Base-by-base conservation (phyloP, 331 rosid genomes). In the Stylosanthes scabra region DNA sequence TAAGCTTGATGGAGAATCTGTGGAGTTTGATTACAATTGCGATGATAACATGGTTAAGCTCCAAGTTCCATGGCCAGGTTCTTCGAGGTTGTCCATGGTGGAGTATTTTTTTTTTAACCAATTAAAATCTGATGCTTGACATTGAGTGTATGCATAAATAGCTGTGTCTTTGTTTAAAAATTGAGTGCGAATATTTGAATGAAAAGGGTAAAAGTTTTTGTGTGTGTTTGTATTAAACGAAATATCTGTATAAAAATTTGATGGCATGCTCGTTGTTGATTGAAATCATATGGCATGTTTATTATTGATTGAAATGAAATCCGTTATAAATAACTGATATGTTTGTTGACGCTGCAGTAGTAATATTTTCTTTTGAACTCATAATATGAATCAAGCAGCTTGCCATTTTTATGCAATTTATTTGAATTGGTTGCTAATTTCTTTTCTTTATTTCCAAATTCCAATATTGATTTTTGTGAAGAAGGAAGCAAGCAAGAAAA, bases 91-190 rank as follows among this genome's bases (percentile, higher is more conserved):
- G 13, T 79, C 85, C 3, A 2, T 74, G 2, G 72, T 91, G 16
- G 93, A 87, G 72, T 91, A 67, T 75, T 77, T 71, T 64, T 64
- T 89, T 89, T 72, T 87, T 73, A 91, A 20, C 29, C 39, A 44
- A 45, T 45, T 45, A 46, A 71, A 20, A 25, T 61, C 61, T 68
- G 74, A 46, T 39, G 15, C 8, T 39, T 14, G 5, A 11, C 15
- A 71, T 20, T 20, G 25, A 20, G 25, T 20, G 25, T 20, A 46
- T 14, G 34, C 6, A 41, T 11, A 44, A 20, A 27, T 66, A 66
- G 7, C 11, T n/a, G 47, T 14, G n/a, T 45, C 56, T 45, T 45
- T 7, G 12, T 12, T 13, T 6, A 42, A 42, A 42, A 42, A 42
- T 8, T 42, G 2, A 42, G 46, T 7, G 46, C 39, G 10, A 46